Base-by-base conservation (phyloP, 495 filamentous ascomycete genomes). In the Stereocaulon alpinum region DNA sequence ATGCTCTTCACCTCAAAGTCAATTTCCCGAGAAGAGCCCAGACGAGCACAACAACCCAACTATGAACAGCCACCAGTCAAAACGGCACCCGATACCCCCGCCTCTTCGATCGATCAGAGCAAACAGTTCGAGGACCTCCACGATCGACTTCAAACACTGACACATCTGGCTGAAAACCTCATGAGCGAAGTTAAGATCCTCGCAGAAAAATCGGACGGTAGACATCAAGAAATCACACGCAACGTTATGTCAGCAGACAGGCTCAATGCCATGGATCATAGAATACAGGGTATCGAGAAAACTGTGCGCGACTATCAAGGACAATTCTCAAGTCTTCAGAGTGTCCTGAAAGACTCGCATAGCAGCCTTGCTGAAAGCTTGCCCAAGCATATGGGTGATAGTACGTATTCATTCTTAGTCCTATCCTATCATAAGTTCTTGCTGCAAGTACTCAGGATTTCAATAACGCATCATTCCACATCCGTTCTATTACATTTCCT, bases 91-190 rank as follows among this genome's bases (percentile, higher is more conserved):
- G 74, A 83, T 62, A 73, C 76, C 12, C 67, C 72, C 11, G 76
- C 81, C 54, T 70, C 74, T 6, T 76, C 71, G 55, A 78, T 63
- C 75, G 74, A 54, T 77, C 78, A 40, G 68, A 71, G 43, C 67
- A 74, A 20, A 73, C 89, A 94, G 67, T 92, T 95, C 68, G 77
- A 76, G 17, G 89, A 96, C 67, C 77, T 96, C 11, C 81, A 89
- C 70, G 85, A 86, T 75, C 84, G 89, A 10, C 71, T 97, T 9
- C 86, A 95, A 69, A 77, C 77, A 45, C 74, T 91, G 62, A 84
- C 84, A 74, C 84, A 90, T 63, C 83, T 86, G 55, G 73, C 88
- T 37, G 82, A 80, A 47, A 82, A 77, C 69, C 76, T 92, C 68
- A 79, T 86, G 70, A 81, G 81, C 45, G 77, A 87, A 47, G 65